Evolutionary conservation across 169 alveolate species (phyloP), one percentile per base, ranked within the genome.

Genomic region (Plasmodium gonderi): DNA sequence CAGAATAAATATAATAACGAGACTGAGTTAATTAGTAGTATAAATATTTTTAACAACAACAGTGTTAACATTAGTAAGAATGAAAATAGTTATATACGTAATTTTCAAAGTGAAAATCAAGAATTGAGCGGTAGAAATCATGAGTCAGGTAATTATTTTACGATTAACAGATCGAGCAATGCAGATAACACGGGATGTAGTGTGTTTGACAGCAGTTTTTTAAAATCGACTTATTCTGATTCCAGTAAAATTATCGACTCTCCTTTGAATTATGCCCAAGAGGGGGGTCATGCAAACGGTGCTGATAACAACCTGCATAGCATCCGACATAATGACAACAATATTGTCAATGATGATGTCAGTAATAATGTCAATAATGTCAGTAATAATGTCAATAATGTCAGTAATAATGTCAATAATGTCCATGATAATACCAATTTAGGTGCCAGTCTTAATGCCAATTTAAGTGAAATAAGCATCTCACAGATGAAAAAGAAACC

Each of bases 161-260:
- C 40, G 6, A 42, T 12, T 26, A 29, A 44, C 12, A 20, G 11
- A 29, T 33, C 72, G 26, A 38, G 14, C 8, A 40, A 47, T 31
- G 1, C 33, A 23, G 49, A 64, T 4, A 36, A 54, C 20, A 74
- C 42, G 12, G 67, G 44, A 7, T 12, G 44, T 75, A 82, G 80
- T 26, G 42, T 44, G 45, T 51, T 85, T 44, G 83, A 74, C 65
- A 47, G 64, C 12, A 85, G 87, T 40, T 85, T 74, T 31, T 31
- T 85, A 38, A 85, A 85, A 38, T 85, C 92, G 38, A 85, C 87
- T 12, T 85, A 38, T 77, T 74, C 83, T 0, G 92, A 75, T 26
- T 85, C 83, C n/a, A 74, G 92, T 17, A 85, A 85, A 42, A 40
- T 85, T 1, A 64, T 74, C 7, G 92, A 85, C 36, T 85, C 79